Evolutionary conservation across 345 rosid genomes (phyloP).

Genomic region (Citrus maxima): DNA sequence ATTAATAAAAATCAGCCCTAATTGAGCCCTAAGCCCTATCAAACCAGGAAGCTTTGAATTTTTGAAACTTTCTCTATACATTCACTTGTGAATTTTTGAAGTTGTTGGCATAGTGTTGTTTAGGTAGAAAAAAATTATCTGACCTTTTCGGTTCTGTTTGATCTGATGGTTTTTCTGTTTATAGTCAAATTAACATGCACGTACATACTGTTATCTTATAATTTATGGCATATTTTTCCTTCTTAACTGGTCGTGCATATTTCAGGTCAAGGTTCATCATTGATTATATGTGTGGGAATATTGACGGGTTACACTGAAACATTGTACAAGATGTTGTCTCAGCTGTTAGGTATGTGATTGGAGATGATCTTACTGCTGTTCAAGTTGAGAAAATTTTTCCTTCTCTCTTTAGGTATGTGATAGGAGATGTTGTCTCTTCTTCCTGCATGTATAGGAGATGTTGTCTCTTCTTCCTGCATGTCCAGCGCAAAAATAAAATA

Average conservation of each 20-base stretch:
- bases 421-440: not conserved
- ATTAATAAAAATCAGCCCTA: no score
- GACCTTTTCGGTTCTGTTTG: not conserved
- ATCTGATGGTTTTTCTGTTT: not conserved
- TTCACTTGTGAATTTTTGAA: not conserved
- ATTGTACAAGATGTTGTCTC: constrained; percentile 81
- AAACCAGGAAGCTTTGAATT: not conserved
- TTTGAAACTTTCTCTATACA: not conserved
- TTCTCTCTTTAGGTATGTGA: not conserved
- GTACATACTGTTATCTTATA: not conserved
- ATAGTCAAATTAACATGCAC: not conserved
- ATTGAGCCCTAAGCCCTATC: no score
- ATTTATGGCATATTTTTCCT: not conserved
- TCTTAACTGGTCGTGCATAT: constrained; percentile 23
- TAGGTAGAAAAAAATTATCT: not conserved
- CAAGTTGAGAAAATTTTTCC: constrained; percentile 2
- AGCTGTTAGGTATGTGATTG: constrained; percentile 63
- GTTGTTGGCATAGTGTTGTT: not conserved
- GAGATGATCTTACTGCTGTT: not conserved
- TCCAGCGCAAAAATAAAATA: not conserved
- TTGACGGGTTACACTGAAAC: constrained; percentile 93
- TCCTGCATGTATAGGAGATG: not conserved
- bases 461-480: not conserved
- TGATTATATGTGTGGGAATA: constrained; percentile 90
- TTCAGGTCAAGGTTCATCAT: constrained; percentile 92